Conservation (phyloP, 768 basidiomycete genomes). For the Termitomyces sp. region DNA sequence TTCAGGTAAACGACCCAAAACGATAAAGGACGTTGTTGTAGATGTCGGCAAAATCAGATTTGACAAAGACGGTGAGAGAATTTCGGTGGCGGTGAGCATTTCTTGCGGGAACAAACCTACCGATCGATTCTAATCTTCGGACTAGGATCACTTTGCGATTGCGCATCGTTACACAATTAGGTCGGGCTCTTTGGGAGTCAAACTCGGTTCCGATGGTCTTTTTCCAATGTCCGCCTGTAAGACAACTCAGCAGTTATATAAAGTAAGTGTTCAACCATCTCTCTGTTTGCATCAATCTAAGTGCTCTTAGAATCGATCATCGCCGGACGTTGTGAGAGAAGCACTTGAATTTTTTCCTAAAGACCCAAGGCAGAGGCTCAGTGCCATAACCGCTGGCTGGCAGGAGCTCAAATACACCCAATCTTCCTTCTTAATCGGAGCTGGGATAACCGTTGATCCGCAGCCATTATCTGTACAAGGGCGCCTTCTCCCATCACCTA, state of each 20-base stretch:
- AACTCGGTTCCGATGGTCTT: slow-evolving; percentile 18
- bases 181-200: slow-evolving; percentile 20
- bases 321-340: slow-evolving; percentile 24
- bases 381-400: slow-evolving; percentile 22
- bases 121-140: background rate
- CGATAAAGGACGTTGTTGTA: slow-evolving; percentile 21
- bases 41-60: slow-evolving; percentile 21
- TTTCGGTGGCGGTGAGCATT: slow-evolving; percentile 20
- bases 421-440: slow-evolving; percentile 35
- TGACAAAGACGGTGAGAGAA: slow-evolving; percentile 18
- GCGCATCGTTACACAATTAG: slow-evolving; percentile 18
- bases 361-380: slow-evolving; percentile 17
- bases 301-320: slow-evolving; percentile 19
- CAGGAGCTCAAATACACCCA: slow-evolving; percentile 26
- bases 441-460: slow-evolving; percentile 27
- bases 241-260: slow-evolving; percentile 24
- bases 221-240: slow-evolving; percentile 22
- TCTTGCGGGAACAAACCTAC: background rate
- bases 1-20: slow-evolving; percentile 15
- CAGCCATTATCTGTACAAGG: slow-evolving; percentile 27
- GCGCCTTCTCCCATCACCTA: slow-evolving; percentile 26
- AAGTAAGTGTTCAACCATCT: slow-evolving; percentile 10
- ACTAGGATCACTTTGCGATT: slow-evolving; percentile 22
- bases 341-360: slow-evolving; percentile 22
- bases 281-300: background rate